Base-by-base conservation (phyloP, 1,139 yeast genomes). In the Geotrichum australiense region DNA sequence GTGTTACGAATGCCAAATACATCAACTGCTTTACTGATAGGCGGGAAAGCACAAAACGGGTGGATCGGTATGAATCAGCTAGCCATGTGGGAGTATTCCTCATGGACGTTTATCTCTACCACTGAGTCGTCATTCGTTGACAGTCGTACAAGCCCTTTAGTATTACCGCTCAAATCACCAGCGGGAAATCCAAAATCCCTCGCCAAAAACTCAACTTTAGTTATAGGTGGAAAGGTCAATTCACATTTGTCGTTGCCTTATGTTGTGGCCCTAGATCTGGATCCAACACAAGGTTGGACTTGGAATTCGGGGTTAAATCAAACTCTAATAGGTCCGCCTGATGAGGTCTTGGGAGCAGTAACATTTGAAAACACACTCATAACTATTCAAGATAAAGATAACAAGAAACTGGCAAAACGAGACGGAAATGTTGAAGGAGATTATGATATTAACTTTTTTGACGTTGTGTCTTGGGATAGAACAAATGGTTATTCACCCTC, bases 21-120 rank as follows among this genome's bases (percentile, higher is more conserved):
- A 10, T 39, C 41, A 22, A 48, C 57, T 3, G 46, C 54, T 7
- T 47, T 62, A 35, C 54, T 76, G 31, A 59, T 78, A 26, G 84
- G 84, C 1, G 85, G 85, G 3, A 63, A 63, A 38, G 69, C 80
- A 0, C 51, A 58, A 3, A 54, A 62, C 6, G 80, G 80, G 0
- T 76, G 82, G 80, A 71, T 78, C 26, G 69, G 73, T 43, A 69
- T 78, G 73, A 68, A 68, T 50, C 83, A 78, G 56, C 56, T 76
- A 5, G 82, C 83, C 0, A 53, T 75, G 1, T 77, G 80, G 79
- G 74, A 73, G 48, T 71, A 71, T 43, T 66, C 65, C 38, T 62
- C 79, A 2, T 78, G 85, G 85, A 66, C 77, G 3, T 77, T 74
- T 55, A 64, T 65, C 43, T 49, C 63, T 2, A 57, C 62, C 2